Evolutionary conservation across 2,329 filamentous ascomycete species (phyloP), one percentile per base, ranked within the genome.

Genomic region (Curvularia sp.): DNA sequence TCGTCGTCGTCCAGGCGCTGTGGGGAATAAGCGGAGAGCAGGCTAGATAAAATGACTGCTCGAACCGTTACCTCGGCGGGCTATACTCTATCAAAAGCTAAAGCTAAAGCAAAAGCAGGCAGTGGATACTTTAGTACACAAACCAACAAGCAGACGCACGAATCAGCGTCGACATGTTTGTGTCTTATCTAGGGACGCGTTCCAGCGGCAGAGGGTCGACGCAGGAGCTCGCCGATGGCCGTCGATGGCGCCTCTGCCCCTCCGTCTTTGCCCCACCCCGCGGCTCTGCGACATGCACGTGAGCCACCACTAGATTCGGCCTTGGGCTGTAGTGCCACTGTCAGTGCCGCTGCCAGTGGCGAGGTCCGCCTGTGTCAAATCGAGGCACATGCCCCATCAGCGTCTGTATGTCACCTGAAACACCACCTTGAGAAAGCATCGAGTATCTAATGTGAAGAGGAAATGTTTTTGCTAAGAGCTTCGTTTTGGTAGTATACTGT

Each of bases 161-260:
- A 70, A 70, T 68, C 60, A 67, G 23, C 57, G 15, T 32, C 19
- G 18, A 30, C 43, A 25, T 47, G 49, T 59, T 62, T 57, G 38
- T 25, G 50, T 58, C 63, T 67, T 64, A 67, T 67, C 64, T 58
- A 39, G 15, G 43, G 34, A 42, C 42, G 43, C 59, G 53, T 27
- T 56, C 57, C 38, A 50, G 55, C 38, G 54, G 53, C 49, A 50
- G 46, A 58, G 47, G 55, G 50, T 67, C 59, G 55, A 52, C 55
- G 60, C 59, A 66, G 69, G 69, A 69, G 66, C 62, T 69, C 69
- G 69, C 58, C 69, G 67, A 69, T 65, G 59, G 55, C 69, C 69
- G 68, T 60, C 51, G 50, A 46, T 54, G 47, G 48, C 38, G 43
- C 43, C 42, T 49, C 34, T 60, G 58, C 59, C 63, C 58, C 57